Conservation (phyloP, 129 eudicot species). For the Ambrosia artemisiifolia region DNA sequence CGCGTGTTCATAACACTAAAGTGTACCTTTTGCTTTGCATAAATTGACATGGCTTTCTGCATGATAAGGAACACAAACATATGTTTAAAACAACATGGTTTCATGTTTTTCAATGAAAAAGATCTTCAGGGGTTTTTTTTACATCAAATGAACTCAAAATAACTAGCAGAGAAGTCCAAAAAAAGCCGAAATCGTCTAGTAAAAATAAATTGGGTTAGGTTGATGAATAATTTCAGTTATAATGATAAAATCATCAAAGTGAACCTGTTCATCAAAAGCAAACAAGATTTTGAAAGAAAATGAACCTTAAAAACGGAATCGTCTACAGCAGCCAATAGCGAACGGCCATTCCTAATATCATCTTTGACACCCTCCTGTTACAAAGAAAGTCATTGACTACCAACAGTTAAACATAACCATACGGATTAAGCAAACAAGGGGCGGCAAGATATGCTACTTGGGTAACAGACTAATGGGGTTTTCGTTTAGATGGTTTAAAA, state of each 20-base stretch:
- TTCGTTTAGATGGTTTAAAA: neutral
- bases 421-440: neutral
- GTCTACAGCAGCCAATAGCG: conserved; percentile 37
- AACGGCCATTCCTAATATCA: conserved; percentile 22
- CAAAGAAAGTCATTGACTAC: neutral
- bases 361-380: conserved; percentile 44
- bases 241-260: neutral
- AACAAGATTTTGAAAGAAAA: neutral
- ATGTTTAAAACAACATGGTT: neutral
- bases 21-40: conserved; percentile 46
- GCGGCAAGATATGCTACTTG: neutral
- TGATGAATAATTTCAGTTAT: neutral
- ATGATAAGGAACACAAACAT: neutral
- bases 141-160: neutral
- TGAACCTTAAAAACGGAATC: conserved; percentile 75
- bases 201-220: neutral
- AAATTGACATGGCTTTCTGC: conserved; percentile 83
- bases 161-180: neutral
- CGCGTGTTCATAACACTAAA: neutral
- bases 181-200: too few species aligned
- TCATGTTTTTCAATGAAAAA: neutral
- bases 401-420: neutral
- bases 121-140: too few species aligned
- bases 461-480: neutral
- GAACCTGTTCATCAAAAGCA: neutral